Evolutionary conservation across 2,329 filamentous ascomycete genomes (phyloP), one percentile per base, ranked within the genome.

Genomic region (Colletotrichum salicis): DNA sequence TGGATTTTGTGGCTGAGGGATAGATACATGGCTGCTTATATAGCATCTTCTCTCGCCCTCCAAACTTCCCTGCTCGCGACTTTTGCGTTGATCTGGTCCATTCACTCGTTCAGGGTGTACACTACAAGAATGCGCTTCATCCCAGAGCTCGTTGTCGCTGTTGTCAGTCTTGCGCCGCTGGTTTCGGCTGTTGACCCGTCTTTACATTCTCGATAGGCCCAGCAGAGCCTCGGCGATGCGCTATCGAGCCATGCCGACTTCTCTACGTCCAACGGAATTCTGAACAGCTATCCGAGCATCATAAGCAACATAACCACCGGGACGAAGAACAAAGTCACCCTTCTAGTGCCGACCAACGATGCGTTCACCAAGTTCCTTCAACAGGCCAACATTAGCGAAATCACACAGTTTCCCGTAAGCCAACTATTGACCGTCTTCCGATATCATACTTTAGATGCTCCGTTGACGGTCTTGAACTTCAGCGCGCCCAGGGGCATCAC

Each of bases 371-470:
- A 48, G 6, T 74, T 63, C 59, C 35, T 67, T 48, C 64, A 69
- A 37, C 51, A 59, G 15, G 60, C 51, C n/a, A 70, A 70, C 11
- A 33, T 52, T 35, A 69, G 55, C 56, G 57, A 81, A 68, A 74
- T 83, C 71, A 81, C 79, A 70, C 80, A 82, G 74, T 74, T 80
- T 45, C 72, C 76, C 57, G 11, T 77, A 15, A 78, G 79, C 72
- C 81, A 81, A 75, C 77, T 83, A 60, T 73, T 75, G 73, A 82
- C 79, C 37, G 80, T 83, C 61, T 76, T 83, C 41, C 77, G 78
- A 64, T 83, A 83, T 61, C 76, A 77, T 55, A 69, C 73, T 56
- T 45, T 77, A 37, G 71, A 67, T 7, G 74, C 75, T 11, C 35
- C 60, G 15, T 22, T 77, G 24, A 73, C 68, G 12, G 54, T 61